Evolutionary conservation across 768 basidiomycete genomes (phyloP), one percentile per base, ranked within the genome.

Genomic region (Tylopilus felleus): DNA sequence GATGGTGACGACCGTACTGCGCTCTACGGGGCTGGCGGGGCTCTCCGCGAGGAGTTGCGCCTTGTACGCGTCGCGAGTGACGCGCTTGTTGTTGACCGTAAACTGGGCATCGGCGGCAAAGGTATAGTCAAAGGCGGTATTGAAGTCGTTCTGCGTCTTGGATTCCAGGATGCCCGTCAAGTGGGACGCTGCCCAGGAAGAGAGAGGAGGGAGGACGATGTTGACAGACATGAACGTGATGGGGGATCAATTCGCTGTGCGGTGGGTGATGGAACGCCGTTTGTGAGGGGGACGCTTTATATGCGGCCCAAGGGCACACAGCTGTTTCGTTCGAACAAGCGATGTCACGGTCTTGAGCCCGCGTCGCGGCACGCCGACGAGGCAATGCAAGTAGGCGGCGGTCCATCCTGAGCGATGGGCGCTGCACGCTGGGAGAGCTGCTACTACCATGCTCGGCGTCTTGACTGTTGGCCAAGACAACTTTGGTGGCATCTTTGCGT

Each of bases 11-110:
- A 9, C 38, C 1, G 71, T 58, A 10, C 22, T 9, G 14, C 23
- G 33, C 22, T 69, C 65, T 3, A 10, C 45, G 1, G 38, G 21
- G 12, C 38, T 55, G 25, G 70, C 66, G 1, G 59, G 62, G 8
- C 70, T 72, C 45, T 71, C 57, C 22, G 46, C 33, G 23, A 65
- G 70, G 29, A 80, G 57, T 46, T 70, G 66, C 46, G 64, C 39
- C 60, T 74, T 71, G 67, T 78, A 80, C 22, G 72, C 68, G 0
- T 71, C 70, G 22, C 75, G 75, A 23, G 74, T 67, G 33, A 74
- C 25, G 14, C 64, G 28, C 23, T 67, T 64, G 17, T 75, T 78
- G 56, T 81, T 81, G 51, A 80, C 62, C 4, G 66, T 71, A 51
- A 80, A 64, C 1, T 56, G 62, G 27, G 68, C 72, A 16, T 74